These are phyloP conservation scores for Hypoxylon sp. DNA, from an alignment of 2,329 filamentous ascomycete species.

Conservation along the genomic window DNA sequence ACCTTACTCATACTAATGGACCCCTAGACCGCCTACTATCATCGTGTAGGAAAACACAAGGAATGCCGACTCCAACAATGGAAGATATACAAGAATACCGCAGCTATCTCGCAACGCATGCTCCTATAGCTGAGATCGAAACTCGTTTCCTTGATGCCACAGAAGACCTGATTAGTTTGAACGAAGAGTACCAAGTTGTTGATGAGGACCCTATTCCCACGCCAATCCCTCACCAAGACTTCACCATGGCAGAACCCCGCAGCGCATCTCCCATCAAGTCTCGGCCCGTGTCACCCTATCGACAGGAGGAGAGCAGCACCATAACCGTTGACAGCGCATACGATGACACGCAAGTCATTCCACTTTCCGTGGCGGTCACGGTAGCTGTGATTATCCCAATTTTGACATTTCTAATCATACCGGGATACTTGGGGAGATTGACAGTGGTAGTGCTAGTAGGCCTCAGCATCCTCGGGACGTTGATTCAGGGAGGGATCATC, in stretches of 20 bases:
- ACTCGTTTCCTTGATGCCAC: constrained; percentile 70
- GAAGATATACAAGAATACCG: constrained; percentile 67
- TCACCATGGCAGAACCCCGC: constrained; percentile 28
- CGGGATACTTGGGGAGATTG: constrained; percentile 70
- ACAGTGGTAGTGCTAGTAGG: constrained; percentile 69
- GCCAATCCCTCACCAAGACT: constrained; percentile 41
- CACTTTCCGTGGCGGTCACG: constrained; percentile 62
- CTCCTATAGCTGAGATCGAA: constrained; percentile 72
- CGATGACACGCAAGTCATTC: constrained; percentile 43
- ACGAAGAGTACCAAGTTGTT: constrained; percentile 45
- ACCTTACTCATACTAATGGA: constrained; percentile 24
- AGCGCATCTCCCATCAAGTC: constrained; percentile 34
- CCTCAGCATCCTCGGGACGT: constrained; percentile 58
- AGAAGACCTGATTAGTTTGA: constrained; percentile 68
- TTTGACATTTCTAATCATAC: constrained; percentile 70
- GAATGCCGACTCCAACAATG: constrained; percentile 63
- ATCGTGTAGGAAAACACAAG: constrained; percentile 69
- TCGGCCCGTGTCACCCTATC: constrained; percentile 36
- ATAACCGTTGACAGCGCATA: constrained; percentile 30
- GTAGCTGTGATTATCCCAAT: constrained; percentile 70
- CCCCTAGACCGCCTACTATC: constrained; percentile 69
- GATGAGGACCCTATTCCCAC: constrained; percentile 45
- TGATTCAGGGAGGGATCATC: constrained; percentile 49
- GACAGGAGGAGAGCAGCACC: constrained; percentile 26
- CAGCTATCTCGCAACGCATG: constrained; percentile 67